A percentile compares a stretch with the other conserved stretches of the same genome.
These are phyloP conservation scores for Boletus vinaceobasis DNA, from an alignment of 768 basidiomycete species.

Conservation along the genomic window DNA sequence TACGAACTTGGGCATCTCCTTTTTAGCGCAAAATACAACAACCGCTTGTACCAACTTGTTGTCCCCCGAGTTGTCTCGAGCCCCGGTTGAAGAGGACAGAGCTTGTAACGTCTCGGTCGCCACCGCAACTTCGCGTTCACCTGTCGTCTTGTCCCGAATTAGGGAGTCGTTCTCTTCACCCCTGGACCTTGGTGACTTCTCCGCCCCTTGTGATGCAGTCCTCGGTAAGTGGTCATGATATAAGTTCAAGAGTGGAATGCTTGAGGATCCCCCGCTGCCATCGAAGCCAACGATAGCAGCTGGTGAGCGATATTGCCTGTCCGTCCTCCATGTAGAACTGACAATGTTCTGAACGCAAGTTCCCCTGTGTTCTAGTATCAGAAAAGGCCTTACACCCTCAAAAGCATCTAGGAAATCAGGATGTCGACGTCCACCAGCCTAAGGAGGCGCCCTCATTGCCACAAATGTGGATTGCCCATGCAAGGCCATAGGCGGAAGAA, in stretches of 20 bases:
- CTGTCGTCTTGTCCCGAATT: slow-evolving; percentile 21
- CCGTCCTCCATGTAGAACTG: not conserved
- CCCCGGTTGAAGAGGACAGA: not conserved
- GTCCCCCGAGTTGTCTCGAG: not conserved
- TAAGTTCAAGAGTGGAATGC: slow-evolving; percentile 17
- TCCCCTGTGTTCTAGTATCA: not conserved
- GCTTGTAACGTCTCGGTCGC: slow-evolving; percentile 13
- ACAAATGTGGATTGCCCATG: slow-evolving; percentile 32
- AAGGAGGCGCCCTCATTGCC: slow-evolving; percentile 34
- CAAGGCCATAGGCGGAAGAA: slow-evolving; percentile 33
- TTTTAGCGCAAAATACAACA: slow-evolving; percentile 19
- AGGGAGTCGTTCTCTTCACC: slow-evolving; percentile 16
- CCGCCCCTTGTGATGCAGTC: slow-evolving; percentile 2
- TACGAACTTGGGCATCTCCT: not conserved
- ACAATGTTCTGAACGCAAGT: not conserved
- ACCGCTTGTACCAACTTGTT: slow-evolving; percentile 1
- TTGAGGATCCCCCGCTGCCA: slow-evolving; percentile 18
- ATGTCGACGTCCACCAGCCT: slow-evolving; percentile 29
- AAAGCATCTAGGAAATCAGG: slow-evolving; percentile 1
- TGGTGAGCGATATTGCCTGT: slow-evolving; percentile 18
- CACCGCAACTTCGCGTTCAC: slow-evolving; percentile 19
- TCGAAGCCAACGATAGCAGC: slow-evolving; percentile 23
- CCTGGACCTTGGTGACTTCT: not conserved
- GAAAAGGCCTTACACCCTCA: not conserved
- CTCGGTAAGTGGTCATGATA: slow-evolving; percentile 14